A percentile compares a stretch with the other conserved stretches of the same genome.
These are phyloP conservation scores for Metahyphopichia silvanorum DNA, from an alignment of 805 yeast species.

Conservation along the genomic window DNA sequence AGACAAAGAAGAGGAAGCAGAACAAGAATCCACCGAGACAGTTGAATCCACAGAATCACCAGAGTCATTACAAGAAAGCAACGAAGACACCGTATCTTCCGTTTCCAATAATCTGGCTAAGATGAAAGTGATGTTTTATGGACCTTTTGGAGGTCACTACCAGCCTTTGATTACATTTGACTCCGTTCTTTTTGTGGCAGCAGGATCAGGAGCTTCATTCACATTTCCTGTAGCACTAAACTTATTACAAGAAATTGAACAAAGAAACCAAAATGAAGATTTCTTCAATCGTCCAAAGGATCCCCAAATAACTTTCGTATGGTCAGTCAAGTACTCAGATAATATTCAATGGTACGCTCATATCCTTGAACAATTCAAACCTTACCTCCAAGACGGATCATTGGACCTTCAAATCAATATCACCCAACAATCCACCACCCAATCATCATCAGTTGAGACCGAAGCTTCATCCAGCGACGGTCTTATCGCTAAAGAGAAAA, in stretches of 20 bases:
- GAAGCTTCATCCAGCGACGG: background rate
- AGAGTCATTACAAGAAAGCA: constrained; percentile 1
- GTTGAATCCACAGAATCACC: background rate
- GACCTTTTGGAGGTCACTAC: constrained; percentile 45
- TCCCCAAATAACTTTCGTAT: constrained; percentile 25
- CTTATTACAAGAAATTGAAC: constrained; percentile 25
- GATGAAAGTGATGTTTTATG: constrained; percentile 37
- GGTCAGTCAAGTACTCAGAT: constrained; percentile 24
- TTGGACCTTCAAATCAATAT: constrained; percentile 24
- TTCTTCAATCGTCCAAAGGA: constrained; percentile 28
- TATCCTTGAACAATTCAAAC: constrained; percentile 25
- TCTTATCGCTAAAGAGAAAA: background rate
- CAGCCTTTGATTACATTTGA: constrained; percentile 44
- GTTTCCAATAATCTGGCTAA: constrained; percentile 9
- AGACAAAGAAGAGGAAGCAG: constrained; percentile 13
- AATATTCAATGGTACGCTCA: constrained; percentile 37
- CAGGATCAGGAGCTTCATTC: constrained; percentile 49
- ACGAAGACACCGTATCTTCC: constrained; percentile 1
- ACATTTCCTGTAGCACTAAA: constrained; percentile 44
- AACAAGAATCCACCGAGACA: constrained; percentile 7
- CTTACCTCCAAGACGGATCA: constrained; percentile 18
- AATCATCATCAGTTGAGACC: background rate
- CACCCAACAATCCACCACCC: constrained; percentile 17
- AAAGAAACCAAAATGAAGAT: constrained; percentile 24
- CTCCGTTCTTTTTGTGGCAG: constrained; percentile 31